Evolutionary conservation across 768 basidiomycete genomes (phyloP), one percentile per base, ranked within the genome.

Genomic region (Megacollybia marginata): DNA sequence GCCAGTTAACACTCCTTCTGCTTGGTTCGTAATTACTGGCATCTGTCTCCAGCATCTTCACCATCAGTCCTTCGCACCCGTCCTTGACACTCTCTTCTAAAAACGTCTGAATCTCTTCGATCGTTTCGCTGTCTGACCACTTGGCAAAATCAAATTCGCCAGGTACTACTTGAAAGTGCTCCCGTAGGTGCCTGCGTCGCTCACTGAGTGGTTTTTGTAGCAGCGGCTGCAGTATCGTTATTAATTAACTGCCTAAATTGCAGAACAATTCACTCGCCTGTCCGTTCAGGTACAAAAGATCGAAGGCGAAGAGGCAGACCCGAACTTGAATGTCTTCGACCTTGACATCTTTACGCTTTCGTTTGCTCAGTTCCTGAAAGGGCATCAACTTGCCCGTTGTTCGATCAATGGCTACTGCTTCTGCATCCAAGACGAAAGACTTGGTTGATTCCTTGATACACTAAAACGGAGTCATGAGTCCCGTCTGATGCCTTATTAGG

Each of bases 31-130:
- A 99, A 59, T 79, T 90, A 64, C 92, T 91, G 7, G 86, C 89
- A 35, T 92, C 86, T 43, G 80, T 86, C 38, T 95, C 91, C 15
- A 99, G 71, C 92, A 96, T 95, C 72, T 99, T 99, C 52, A 99
- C 92, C 96, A 99, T 99, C 43, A 99, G 78, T 9, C 96, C 96
- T 65, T 99, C 96, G 63, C 96, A 98, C 2, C 95, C 93, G 62
- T 98, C 96, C 63, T 93, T 97, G 56, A 99, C 91, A 64, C 90
- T 93, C 56, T 93, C 89, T 62, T 98, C 95, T 9, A 99, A 70
- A 75, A 99, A 98, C 1, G 77, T 63, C 61, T 96, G 92, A 44
- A 99, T 97, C 59, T 96, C 94, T 19, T 99, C 96, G 5, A 82
- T 86, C 8, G 85, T 88, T 52, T 92, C 84, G 13, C 85, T 75